phyloP scores from a whole-genome alignment of 73 alveolate species.

The Paramecium biaurelia region DNA sequence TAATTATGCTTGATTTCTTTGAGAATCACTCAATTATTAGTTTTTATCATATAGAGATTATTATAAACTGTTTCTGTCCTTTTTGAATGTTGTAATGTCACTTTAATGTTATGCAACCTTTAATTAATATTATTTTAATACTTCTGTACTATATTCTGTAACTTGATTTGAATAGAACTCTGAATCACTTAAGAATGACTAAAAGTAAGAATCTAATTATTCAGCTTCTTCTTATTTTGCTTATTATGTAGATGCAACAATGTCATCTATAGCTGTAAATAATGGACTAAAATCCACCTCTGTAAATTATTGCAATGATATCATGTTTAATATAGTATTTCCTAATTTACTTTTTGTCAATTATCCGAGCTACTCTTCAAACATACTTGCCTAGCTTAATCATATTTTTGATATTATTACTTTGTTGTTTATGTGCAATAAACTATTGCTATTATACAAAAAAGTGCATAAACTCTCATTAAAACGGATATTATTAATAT shows the following conservation, averaged over 20 bases:
- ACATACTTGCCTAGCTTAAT: slow-evolving; percentile 33
- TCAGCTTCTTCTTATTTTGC: not conserved
- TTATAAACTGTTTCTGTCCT: not conserved
- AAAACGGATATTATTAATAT: slow-evolving; percentile 19
- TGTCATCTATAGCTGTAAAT: slow-evolving; percentile 1
- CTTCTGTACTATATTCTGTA: not conserved
- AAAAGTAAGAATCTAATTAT: not conserved
- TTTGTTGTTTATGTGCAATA: not conserved
- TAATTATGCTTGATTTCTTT: not conserved
- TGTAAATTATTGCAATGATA: not conserved
- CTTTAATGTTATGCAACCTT: slow-evolving; percentile 24
- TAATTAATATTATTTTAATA: not conserved
- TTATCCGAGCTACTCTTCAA: slow-evolving; percentile 21
- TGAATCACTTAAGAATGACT: not conserved
- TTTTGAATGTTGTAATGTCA: not conserved
- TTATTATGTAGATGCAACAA: not conserved
- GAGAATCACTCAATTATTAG: not conserved
- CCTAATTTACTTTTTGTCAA: not conserved
- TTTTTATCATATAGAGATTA: not conserved
- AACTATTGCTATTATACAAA: not conserved
- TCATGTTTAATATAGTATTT: not conserved
- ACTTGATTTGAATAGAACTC: not conserved
- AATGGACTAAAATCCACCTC: slow-evolving; percentile 39
- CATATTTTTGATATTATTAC: not conserved
- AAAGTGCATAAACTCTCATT: not conserved